These are phyloP conservation scores for Inga leiocalycina DNA, from an alignment of 306 rosid genomes.

Conservation along the genomic window DNA sequence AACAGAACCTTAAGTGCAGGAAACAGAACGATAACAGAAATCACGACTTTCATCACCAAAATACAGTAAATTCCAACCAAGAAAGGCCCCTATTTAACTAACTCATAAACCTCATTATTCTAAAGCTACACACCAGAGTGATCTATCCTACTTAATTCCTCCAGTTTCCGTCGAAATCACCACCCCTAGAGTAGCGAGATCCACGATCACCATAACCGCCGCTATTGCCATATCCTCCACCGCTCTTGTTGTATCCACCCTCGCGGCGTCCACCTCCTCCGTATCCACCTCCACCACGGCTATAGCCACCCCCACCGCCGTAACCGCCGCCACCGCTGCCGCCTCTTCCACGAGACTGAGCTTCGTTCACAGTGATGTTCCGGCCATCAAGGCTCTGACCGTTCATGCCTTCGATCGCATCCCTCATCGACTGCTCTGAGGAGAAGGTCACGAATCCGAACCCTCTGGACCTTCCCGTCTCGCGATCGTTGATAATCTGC, in stretches of 20 bases:
- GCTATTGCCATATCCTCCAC: slow-evolving; percentile 36
- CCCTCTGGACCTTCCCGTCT: slow-evolving; percentile 93
- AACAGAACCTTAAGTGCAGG: not conserved
- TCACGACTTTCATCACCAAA: not conserved
- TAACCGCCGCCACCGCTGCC: slow-evolving; percentile 29
- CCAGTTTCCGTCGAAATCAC: slow-evolving; percentile 74
- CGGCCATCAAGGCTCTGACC: slow-evolving; percentile 89
- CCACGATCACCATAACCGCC: slow-evolving; percentile 44
- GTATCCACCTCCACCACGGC: slow-evolving; percentile 43
- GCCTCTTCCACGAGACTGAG: slow-evolving; percentile 72
- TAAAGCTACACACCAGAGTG: too few relatives aligned
- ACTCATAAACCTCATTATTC: not conserved
- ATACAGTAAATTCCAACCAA: not conserved
- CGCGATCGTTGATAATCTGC: slow-evolving; percentile 87
- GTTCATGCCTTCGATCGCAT: slow-evolving; percentile 87
- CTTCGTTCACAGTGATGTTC: slow-evolving; percentile 89
- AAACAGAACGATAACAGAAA: not conserved
- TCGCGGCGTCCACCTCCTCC: slow-evolving; percentile 28
- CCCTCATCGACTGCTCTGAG: slow-evolving; percentile 70
- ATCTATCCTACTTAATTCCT: slow-evolving; percentile 42
- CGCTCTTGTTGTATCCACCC: slow-evolving; percentile 18
- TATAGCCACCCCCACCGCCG: not conserved
- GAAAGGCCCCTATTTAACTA: not conserved
- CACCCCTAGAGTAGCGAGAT: slow-evolving; percentile 38
- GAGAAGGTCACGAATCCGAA: slow-evolving; percentile 91